phyloP scores from a whole-genome alignment of 495 filamentous ascomycete genomes.

The Aspergillus indologenus region DNA sequence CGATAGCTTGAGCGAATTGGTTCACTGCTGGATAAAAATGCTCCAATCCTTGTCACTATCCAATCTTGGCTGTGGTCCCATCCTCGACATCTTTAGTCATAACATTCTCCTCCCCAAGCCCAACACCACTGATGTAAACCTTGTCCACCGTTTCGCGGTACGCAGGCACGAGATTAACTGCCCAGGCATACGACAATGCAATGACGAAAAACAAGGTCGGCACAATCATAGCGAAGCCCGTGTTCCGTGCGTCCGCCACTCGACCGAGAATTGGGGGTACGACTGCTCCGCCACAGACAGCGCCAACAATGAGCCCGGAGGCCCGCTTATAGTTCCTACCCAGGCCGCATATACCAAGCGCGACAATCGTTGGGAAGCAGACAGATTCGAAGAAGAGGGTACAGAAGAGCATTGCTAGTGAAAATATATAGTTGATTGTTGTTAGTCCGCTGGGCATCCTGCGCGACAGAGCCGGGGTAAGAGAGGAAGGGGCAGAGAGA shows the following conservation, averaged over 20 bases:
- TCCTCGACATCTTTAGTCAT: slow-evolving; percentile 27
- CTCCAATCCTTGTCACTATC: slow-evolving; percentile 4
- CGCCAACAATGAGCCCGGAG: slow-evolving; percentile 54
- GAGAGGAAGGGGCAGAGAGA: background rate
- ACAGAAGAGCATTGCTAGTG: slow-evolving; percentile 46
- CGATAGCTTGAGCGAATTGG: background rate
- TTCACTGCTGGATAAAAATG: background rate
- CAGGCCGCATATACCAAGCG: slow-evolving; percentile 57
- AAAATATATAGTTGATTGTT: too few relatives aligned
- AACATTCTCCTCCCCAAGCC: slow-evolving; percentile 31
- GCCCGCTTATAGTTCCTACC: slow-evolving; percentile 59
- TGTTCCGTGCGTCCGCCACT: slow-evolving; percentile 48
- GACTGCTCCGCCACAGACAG: slow-evolving; percentile 54
- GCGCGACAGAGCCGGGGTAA: background rate
- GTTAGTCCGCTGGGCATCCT: background rate
- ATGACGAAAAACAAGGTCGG: slow-evolving; percentile 54
- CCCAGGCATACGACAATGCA: slow-evolving; percentile 56
- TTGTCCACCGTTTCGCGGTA: slow-evolving; percentile 60
- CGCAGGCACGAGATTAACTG: slow-evolving; percentile 60
- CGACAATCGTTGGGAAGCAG: slow-evolving; percentile 62
- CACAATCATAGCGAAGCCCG: slow-evolving; percentile 53
- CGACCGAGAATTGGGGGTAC: slow-evolving; percentile 50
- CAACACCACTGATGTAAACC: slow-evolving; percentile 52
- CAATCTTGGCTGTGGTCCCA: slow-evolving; percentile 15
- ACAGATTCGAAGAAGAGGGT: slow-evolving; percentile 62